Base-by-base conservation (phyloP, 345 rosid genomes). In the Leavenworthia alabamica region DNA sequence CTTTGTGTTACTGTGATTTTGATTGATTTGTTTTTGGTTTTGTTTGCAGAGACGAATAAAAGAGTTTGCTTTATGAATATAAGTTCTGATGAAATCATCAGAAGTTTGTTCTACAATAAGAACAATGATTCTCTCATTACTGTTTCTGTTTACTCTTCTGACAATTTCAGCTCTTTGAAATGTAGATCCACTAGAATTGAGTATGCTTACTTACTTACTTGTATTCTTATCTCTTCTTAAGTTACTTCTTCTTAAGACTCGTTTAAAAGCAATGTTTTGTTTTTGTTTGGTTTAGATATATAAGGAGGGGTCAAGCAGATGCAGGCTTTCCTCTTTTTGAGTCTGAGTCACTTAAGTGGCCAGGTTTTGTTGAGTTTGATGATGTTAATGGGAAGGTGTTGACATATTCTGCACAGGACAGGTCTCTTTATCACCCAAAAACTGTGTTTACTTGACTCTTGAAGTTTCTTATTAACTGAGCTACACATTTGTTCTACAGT, bases 121-220 rank as follows among this genome's bases (percentile, higher is more conserved):
- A 87, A 87, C 72, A 90, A 87, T 59, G 96, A 90, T 63, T 90
- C 97, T 3, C 89, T 90, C 63, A 90, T 87, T 49, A 90, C 93
- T 4, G 96, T 90, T 71, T 90, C 97, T 5, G 97, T 90, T 56
- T 83, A 83, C 67, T 89, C 90, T 17, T 82, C 96, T 0, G 93
- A 90, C 40, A 83, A 75, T 62, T 90, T 85, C 78, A 81, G 96
- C 86, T 87, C 90, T 58, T 82, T 85, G 78, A 87, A 82, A 77
- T 90, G 96, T 81, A 80, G 92, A 85, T 90, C 97, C 41, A 87
- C 93, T 23, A 77, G 86, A 72, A 81, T 87, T 13, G 93, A 85
- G 97, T 87, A 65, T 7, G 91, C 35, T 9, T 13, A 8, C 8
- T 12, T 49, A 14, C 31, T 39, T 39, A n/a, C 60, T 52, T 42